Base-by-base conservation (phyloP, 2,329 filamentous ascomycete genomes). In the Colletotrichum sp. region DNA sequence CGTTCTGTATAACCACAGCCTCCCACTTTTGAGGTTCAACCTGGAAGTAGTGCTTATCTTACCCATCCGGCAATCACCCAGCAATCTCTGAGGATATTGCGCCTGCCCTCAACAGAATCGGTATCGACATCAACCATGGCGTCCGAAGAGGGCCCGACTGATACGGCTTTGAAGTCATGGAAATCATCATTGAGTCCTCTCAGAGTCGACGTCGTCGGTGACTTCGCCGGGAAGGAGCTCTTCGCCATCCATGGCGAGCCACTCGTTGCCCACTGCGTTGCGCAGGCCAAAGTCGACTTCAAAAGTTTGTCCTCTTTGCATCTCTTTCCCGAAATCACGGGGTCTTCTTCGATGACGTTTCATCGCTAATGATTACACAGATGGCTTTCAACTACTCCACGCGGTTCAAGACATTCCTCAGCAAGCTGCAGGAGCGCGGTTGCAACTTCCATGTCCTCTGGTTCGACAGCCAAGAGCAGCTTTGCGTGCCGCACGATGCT, bases 181-280 rank as follows among this genome's bases (percentile, higher is more conserved):
- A 26, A 72, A 5, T 24, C n/a, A 5, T 77, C 16, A 16, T 39
- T 74, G 24, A 77, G 65, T 16, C 80, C 84, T 4, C 80, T 81
- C 8, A 80, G 77, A n/a, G 87, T 94, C 32, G 93, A 95, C 78
- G 89, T 96, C 4, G 90, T 95, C 6, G 93, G 94, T 55, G 94
- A 96, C 81, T 96, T 94, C 83, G 93, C 93, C 5, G 94, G 94
- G 26, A 91, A 91, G 75, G 94, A 95, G 81, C 87, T 93, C 13
- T 96, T 95, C 81, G 85, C 93, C 26, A 89, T 96, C 34, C 93
- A 96, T 78, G 94, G 94, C 34, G 93, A 96, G 79, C 93, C 93
- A 1, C 83, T 96, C n/a, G 85, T 96, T 13, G 85, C 91, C 8
- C 85, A 94, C 74, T 93, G 90, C 79, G 90, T 95, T 64, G 84